Evolutionary conservation across 2,329 filamentous ascomycete genomes (phyloP).

Genomic region (Macrophomina pseudophaseolina): DNA sequence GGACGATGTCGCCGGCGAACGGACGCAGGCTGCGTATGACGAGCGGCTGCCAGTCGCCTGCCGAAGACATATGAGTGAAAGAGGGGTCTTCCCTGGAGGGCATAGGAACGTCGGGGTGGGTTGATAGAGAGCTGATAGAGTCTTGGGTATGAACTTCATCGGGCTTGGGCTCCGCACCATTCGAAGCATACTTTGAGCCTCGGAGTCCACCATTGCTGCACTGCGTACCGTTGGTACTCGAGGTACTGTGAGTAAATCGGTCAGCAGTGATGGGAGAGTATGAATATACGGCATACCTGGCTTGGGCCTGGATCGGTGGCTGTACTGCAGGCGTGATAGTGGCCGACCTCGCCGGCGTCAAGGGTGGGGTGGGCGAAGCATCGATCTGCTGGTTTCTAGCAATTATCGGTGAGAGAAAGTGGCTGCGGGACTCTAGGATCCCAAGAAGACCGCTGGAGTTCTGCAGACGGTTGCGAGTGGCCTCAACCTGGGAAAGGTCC

Average conservation of each 20-base stretch:
- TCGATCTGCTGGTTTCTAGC: neutral
- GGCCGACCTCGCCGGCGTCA: neutral
- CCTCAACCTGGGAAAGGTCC: neutral
- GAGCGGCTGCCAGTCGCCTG: slow-evolving; percentile 43
- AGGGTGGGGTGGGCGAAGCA: neutral
- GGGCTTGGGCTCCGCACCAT: neutral
- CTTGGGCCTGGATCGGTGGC: neutral
- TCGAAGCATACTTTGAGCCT: neutral
- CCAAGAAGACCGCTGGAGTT: neutral
- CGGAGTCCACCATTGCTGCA: neutral
- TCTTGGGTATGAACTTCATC: neutral
- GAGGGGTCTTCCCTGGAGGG: slow-evolving; percentile 31
- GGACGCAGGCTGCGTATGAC: slow-evolving; percentile 41
- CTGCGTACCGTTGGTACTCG: neutral
- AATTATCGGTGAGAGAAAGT: neutral
- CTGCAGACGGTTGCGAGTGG: slow-evolving; percentile 5
- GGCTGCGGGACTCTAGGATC: neutral
- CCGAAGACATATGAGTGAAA: slow-evolving; percentile 2
- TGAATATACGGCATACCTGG: neutral
- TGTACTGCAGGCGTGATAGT: neutral
- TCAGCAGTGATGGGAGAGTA: neutral
- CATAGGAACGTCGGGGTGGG: slow-evolving; percentile 19
- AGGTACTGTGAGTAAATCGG: neutral
- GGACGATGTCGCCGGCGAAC: slow-evolving; percentile 26
- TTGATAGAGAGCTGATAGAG: no score